Evolutionary conservation across 1,139 yeast species (phyloP).

Genomic region (Kurtzmaniella quercitrusa): DNA sequence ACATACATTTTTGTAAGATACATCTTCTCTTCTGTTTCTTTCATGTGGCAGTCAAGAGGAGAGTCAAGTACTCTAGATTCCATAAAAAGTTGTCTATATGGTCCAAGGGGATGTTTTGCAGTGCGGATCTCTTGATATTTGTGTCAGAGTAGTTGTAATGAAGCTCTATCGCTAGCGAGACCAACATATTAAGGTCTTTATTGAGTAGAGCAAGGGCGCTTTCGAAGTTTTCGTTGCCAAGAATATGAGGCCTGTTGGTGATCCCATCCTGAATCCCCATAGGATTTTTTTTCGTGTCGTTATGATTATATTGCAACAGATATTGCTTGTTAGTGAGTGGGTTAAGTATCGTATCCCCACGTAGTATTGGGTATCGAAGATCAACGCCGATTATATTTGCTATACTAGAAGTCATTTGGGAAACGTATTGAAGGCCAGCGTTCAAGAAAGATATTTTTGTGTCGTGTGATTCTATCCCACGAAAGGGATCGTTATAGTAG

Average conservation of each 20-base stretch:
- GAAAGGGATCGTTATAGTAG: conserved; percentile 18
- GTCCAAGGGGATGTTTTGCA: conserved; percentile 31
- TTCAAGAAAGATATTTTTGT: conserved; percentile 22
- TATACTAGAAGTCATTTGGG: conserved; percentile 21
- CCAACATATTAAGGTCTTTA: conserved; percentile 26
- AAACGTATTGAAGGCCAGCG: conserved; percentile 29
- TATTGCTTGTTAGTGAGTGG: conserved; percentile 9
- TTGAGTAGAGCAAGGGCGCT: conserved; percentile 30
- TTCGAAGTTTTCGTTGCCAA: conserved; percentile 30
- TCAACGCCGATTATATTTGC: conserved; percentile 23
- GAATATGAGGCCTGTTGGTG: neutral
- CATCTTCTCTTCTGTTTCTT: no score
- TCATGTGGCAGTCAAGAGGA: conserved; percentile 31
- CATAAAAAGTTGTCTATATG: conserved; percentile 41
- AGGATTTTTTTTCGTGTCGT: conserved; percentile 18
- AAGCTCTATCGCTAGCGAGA: conserved; percentile 19
- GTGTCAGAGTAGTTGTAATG: conserved; percentile 14
- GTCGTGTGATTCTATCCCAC: neutral
- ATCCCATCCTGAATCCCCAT: conserved; percentile 8
- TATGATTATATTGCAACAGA: conserved; percentile 27
- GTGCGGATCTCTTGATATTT: conserved; percentile 10
- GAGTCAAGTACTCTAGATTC: conserved; percentile 35
- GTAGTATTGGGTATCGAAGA: conserved; percentile 18
- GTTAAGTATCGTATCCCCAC: neutral
- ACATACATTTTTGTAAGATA: neutral